phyloP scores from a whole-genome alignment of 2,329 filamentous ascomycete genomes.

The Trichoderma sp. region DNA sequence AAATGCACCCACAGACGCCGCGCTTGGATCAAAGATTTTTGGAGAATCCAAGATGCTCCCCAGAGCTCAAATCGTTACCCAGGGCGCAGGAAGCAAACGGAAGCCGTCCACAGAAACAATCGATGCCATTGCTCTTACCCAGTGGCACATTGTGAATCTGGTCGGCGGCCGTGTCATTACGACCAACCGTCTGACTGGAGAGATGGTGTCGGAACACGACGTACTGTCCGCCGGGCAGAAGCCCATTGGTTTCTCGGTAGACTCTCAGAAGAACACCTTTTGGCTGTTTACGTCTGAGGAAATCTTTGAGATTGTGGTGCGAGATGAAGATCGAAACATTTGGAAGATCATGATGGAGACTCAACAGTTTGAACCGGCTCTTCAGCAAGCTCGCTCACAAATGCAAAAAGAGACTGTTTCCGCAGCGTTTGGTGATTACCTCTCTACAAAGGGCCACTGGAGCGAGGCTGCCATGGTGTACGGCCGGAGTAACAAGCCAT shows the following conservation, averaged over 20 bases:
- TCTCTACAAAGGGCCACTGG: conserved; percentile 79
- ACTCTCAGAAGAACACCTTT: conserved; percentile 93
- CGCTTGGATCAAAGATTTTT: conserved; percentile 74
- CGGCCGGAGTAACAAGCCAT: conserved; percentile 93
- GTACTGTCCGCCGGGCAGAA: conserved; percentile 79
- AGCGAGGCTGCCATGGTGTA: conserved; percentile 86
- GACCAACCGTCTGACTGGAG: conserved; percentile 82
- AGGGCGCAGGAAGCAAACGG: conserved; percentile 65
- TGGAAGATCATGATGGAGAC: conserved; percentile 91
- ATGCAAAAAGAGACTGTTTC: conserved; percentile 88
- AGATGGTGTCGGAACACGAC: conserved; percentile 82
- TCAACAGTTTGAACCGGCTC: conserved; percentile 84
- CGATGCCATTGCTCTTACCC: conserved; percentile 79
- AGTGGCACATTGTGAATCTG: conserved; percentile 88
- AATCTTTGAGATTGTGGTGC: conserved; percentile 90
- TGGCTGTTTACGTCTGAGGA: conserved; percentile 92
- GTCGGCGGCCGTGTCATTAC: conserved; percentile 82
- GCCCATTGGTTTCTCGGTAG: conserved; percentile 81
- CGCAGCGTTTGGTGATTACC: conserved; percentile 85
- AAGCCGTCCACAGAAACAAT: conserved; percentile 71
- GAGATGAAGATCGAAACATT: conserved; percentile 86
- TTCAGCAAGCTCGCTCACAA: conserved; percentile 78
- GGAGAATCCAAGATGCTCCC: conserved; percentile 76
- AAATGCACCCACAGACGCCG: conserved; percentile 57
- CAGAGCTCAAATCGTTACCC: conserved; percentile 69